Evolutionary conservation across 768 basidiomycete species (phyloP).

Genomic region (Trametes villosa): DNA sequence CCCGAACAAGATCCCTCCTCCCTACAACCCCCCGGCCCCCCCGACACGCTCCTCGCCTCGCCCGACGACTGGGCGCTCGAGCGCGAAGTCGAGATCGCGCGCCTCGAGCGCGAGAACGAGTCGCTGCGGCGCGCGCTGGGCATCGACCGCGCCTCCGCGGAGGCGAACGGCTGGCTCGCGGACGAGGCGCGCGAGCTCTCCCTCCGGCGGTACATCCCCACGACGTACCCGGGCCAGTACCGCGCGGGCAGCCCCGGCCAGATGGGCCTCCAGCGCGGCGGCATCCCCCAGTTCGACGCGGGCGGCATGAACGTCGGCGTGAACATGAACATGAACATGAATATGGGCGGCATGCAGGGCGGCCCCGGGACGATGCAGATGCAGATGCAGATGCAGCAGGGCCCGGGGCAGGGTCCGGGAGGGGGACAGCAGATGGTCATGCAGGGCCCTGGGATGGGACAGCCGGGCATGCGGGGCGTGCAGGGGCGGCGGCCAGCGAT

Average conservation of each 20-base stretch:
- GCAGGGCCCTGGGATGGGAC: conserved; percentile 17
- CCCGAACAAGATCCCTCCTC: conserved; percentile 17
- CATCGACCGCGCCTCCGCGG: conserved; percentile 65
- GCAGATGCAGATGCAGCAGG: neutral
- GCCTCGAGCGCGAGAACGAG: conserved; percentile 84
- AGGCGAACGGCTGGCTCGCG: conserved; percentile 52
- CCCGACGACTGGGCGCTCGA: conserved; percentile 85
- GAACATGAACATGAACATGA: conserved; percentile 23
- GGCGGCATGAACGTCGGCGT: conserved; percentile 13
- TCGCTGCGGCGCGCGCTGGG: conserved; percentile 74
- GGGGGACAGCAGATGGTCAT: conserved; percentile 14
- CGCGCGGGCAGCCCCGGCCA: conserved; percentile 16
- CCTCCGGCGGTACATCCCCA: conserved; percentile 21
- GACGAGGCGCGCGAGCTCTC: conserved; percentile 48
- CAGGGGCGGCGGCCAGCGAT: conserved; percentile 57
- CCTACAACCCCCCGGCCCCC: conserved; percentile 46
- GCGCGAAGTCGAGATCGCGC: conserved; percentile 83
- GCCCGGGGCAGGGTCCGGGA: conserved; percentile 17
- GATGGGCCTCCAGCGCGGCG: neutral
- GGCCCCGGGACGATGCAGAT: conserved; percentile 18
- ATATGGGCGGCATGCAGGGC: conserved; percentile 28
- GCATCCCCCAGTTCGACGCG: conserved; percentile 8
- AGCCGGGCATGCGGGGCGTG: conserved; percentile 47
- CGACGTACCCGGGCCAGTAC: conserved; percentile 11
- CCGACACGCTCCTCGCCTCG: conserved; percentile 44